Evolutionary conservation across 331 rosid species (phyloP), one percentile per base, ranked within the genome.

Genomic region (Quercus tomentella): DNA sequence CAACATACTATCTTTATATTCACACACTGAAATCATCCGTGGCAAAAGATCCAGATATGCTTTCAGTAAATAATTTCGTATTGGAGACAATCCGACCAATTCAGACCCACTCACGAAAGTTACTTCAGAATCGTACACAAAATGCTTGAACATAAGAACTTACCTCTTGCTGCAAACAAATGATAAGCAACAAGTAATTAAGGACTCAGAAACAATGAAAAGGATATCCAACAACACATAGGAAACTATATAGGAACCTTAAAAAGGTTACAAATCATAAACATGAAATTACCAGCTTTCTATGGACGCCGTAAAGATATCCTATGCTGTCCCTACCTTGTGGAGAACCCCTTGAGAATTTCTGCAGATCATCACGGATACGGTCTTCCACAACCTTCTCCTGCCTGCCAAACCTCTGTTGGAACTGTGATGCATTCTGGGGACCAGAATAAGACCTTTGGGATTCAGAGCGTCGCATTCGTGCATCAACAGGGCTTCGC

Each of bases 261-360:
- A 62, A 66, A 67, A 49, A 70, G 52, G 35, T 81, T 52, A 75
- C 85, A 87, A 86, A 89, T 92, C 84, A 89, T 31, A 84, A 88
- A 84, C 92, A 88, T 75, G 86, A 71, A 82, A 87, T 89, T 87
- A 89, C 94, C 92, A 90, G 94, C 83, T 90, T 86, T 82, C 86
- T 91, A 95, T 83, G 81, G 89, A 88, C 78, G 90, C 82, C 82
- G 75, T 85, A 88, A 91, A 87, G 89, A 92, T 82, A 91, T 85
- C 92, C 98, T 90, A 92, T 69, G 88, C 89, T 87, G 89, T 87
- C 89, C 99, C 98, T 96, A 96, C 99, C 99, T 93, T 93, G 98
- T 83, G 96, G 93, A 84, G 99, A 87, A 88, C 84, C 89, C 87
- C 97, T 91, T 84, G 98, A 81, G 77, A 88, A 73, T 72, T 91